Evolutionary conservation across 371 early-diverging fungal genomes (phyloP).

Genomic region (Mortierella sp.): DNA sequence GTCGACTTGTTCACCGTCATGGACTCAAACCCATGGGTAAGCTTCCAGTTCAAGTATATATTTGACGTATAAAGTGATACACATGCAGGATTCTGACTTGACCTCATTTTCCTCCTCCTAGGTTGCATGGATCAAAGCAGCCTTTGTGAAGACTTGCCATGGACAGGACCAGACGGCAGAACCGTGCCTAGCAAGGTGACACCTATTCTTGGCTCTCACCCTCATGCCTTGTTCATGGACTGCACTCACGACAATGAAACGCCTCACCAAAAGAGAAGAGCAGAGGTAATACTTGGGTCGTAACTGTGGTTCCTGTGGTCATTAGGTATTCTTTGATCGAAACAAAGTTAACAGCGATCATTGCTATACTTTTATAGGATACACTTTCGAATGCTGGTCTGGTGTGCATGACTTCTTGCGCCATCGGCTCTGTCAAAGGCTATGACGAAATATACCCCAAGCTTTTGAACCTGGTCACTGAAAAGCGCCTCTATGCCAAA

Average conservation of each 20-base stretch:
- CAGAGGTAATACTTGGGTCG: slow-evolving; percentile 38
- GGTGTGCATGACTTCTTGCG: slow-evolving; percentile 90
- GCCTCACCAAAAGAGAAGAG: slow-evolving; percentile 89
- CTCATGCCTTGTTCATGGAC: slow-evolving; percentile 97
- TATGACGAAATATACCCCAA: slow-evolving; percentile 94
- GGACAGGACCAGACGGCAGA: slow-evolving; percentile 31
- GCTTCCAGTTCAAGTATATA: not conserved
- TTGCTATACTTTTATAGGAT: slow-evolving; percentile 68
- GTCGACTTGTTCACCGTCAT: slow-evolving; percentile 86
- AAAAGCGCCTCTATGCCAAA: slow-evolving; percentile 78
- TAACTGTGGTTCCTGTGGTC: too few species aligned
- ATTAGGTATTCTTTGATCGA: not conserved
- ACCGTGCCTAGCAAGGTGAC: slow-evolving; percentile 40
- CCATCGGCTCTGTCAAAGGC: slow-evolving; percentile 94
- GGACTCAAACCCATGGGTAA: slow-evolving; percentile 90
- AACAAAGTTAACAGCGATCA: too few species aligned
- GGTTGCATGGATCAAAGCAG: slow-evolving; percentile 49
- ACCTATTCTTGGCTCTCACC: slow-evolving; percentile 60
- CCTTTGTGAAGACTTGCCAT: slow-evolving; percentile 35
- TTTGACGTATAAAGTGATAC: not conserved
- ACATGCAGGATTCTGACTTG: too few species aligned
- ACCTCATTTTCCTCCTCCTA: too few species aligned
- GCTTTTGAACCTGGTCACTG: slow-evolving; percentile 87
- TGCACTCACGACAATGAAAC: slow-evolving; percentile 99
- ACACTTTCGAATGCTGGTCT: slow-evolving; percentile 92